Evolutionary conservation across 352 stramenopile genomes (phyloP).

Genomic region (Phytophthora macrochlamydospora): DNA sequence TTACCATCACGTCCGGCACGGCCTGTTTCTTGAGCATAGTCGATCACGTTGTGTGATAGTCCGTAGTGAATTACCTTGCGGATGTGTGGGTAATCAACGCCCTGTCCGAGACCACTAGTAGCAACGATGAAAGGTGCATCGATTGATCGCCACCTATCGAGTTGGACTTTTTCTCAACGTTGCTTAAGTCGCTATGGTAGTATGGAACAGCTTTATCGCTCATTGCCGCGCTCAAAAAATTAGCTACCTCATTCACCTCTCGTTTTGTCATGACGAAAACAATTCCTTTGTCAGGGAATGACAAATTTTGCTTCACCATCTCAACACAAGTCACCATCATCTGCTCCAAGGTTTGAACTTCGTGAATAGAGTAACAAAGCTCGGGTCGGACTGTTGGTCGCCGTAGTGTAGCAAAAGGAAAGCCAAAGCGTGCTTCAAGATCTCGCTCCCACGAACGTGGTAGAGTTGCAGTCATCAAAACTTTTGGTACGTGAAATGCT

Average conservation of each 20-base stretch:
- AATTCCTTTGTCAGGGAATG: conserved; percentile 3
- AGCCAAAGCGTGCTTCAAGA: background rate
- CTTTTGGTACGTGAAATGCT: conserved; percentile 5
- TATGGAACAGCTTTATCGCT: no score
- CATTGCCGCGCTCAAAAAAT: background rate
- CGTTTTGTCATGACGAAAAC: conserved; percentile 2
- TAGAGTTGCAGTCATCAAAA: conserved; percentile 1
- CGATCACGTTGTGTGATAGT: conserved; percentile 1
- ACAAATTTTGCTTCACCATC: background rate
- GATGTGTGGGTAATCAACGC: conserved; percentile 1
- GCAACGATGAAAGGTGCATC: background rate
- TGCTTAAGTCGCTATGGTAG: no score
- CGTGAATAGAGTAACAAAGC: background rate
- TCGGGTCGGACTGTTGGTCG: background rate
- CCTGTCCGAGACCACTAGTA: conserved; percentile 4
- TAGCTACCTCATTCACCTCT: conserved; percentile 1
- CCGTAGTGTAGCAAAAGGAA: conserved; percentile 1
- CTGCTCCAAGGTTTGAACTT: background rate
- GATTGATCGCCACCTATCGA: no score
- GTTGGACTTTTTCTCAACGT: no score
- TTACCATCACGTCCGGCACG: background rate
- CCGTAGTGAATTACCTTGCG: conserved; percentile 6
- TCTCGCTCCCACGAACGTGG: conserved; percentile 3
- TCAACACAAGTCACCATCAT: background rate
- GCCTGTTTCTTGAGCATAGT: conserved; percentile 9